phyloP scores from a whole-genome alignment of 306 rosid genomes.

The Rosa chinensis region DNA sequence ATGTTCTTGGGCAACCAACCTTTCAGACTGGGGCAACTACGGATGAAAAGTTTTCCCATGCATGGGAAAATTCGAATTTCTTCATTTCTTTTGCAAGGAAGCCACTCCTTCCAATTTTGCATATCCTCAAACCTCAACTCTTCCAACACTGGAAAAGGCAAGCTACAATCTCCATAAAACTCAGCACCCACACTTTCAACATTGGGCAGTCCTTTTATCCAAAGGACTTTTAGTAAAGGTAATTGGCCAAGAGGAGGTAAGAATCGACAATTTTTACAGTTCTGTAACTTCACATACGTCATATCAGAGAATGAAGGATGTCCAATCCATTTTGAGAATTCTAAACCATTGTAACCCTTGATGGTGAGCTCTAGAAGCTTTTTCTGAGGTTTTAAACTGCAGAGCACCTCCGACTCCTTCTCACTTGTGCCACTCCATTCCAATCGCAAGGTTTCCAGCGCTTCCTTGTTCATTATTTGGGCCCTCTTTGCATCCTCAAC shows the following conservation, averaged over 20 bases:
- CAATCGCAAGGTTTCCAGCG: conserved; percentile 1
- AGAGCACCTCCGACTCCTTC: background rate
- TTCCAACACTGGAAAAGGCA: background rate
- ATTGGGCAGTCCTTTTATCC: background rate
- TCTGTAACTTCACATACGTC: background rate
- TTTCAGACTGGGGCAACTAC: background rate
- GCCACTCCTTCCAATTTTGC: conserved; percentile 15
- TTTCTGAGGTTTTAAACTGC: conserved; percentile 12
- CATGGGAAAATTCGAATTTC: background rate
- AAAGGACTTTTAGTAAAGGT: conserved; percentile 8
- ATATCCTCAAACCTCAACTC: background rate
- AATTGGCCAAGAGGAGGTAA: conserved; percentile 23
- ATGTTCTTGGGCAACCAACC: too few species aligned
- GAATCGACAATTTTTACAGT: background rate
- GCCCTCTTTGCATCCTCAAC: conserved; percentile 6
- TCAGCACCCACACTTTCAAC: conserved; percentile 16
- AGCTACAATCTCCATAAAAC: background rate
- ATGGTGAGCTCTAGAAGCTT: conserved; percentile 8
- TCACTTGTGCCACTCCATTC: conserved; percentile 3
- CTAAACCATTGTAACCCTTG: background rate
- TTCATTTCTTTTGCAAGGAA: background rate
- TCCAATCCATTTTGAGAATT: conserved; percentile 23
- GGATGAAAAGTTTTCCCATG: background rate
- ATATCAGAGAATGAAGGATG: background rate
- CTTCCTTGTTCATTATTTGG: background rate